Evolutionary conservation across 345 rosid species (phyloP), one percentile per base, ranked within the genome.

Genomic region (Combretum micranthum): DNA sequence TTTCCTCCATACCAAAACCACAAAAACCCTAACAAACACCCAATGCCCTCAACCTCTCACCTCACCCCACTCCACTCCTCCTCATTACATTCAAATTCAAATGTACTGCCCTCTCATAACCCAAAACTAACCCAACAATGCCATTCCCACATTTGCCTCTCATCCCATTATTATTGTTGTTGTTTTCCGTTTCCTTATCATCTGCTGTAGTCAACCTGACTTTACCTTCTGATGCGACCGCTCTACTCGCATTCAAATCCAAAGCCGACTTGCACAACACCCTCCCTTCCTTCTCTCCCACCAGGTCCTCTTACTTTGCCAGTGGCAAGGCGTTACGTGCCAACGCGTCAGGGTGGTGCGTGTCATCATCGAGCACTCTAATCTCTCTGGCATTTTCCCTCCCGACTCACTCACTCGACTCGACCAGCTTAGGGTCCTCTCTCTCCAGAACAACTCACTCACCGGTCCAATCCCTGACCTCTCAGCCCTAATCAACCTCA

Each of bases 381-480:
- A 69, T 60, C 92, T 86, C 42, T 83, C 83, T 50, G 98, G 98
- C 58, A 51, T 63, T 58, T 64, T 91, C 61, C 57, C 75, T 64
- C 66, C 85, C 46, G 56, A 72, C 75, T 75, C 95, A 3, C 50
- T 91, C 61, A 69, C 81, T 47, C 69, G 62, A 37, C 95, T 91
- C 46, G 88, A 74, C 75, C 88, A 91, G 80, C 95, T 91, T 20
- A 88, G 98, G 4, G 96, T 91, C 53, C 80, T 91, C 46, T 77
- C 92, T 65, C 93, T 91, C 23, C 88, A 85, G 46, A 88, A 84
- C 84, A 77, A 57, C 79, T 88, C 96, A 8, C 83, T 91, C 60
- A 69, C 77, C 56, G 98, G 96, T 4, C 76, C 81, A 18, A 61
- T 88, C 49, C 98, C 98, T 0, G 93, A 91, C 57, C 69, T 88